These are phyloP conservation scores for Chrysanthemum lavandulifolium DNA, from an alignment of 129 eudicot species.

Conservation along the genomic window DNA sequence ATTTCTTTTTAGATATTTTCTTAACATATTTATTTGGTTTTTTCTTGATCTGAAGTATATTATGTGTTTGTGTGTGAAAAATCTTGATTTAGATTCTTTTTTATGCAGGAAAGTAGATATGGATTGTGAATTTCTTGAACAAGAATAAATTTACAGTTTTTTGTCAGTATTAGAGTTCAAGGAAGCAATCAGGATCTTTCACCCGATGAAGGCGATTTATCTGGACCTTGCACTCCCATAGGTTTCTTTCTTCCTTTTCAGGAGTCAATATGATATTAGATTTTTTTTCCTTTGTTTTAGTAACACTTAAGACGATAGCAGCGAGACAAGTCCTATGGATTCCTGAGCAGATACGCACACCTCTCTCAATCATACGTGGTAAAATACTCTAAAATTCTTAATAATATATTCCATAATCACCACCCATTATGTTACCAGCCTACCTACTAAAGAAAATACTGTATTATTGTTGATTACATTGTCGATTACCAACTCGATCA, in stretches of 20 bases:
- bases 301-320: conserved; percentile 34
- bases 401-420: not conserved
- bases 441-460: not conserved
- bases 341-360: conserved; percentile 44
- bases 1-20: not conserved
- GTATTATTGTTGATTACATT: no score
- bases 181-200: no score
- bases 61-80: no score
- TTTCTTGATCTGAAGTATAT: not conserved
- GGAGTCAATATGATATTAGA: conserved; percentile 7
- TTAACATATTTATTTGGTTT: not conserved
- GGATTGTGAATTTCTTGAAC: conserved; percentile 73
- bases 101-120: conserved; percentile 65
- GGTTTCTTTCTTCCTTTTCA: not conserved
- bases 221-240: no score
- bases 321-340: conserved; percentile 43
- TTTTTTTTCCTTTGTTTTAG: conserved; percentile 11
- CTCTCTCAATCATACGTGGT: conserved; percentile 41
- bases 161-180: no score
- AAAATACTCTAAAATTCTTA: conserved; percentile 11
- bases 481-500: not conserved
- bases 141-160: no score
- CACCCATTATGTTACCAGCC: not conserved
- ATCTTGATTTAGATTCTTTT: not conserved
- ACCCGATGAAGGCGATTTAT: no score